Conservation (phyloP, 208 protist species). For the Leishmania guyanensis region DNA sequence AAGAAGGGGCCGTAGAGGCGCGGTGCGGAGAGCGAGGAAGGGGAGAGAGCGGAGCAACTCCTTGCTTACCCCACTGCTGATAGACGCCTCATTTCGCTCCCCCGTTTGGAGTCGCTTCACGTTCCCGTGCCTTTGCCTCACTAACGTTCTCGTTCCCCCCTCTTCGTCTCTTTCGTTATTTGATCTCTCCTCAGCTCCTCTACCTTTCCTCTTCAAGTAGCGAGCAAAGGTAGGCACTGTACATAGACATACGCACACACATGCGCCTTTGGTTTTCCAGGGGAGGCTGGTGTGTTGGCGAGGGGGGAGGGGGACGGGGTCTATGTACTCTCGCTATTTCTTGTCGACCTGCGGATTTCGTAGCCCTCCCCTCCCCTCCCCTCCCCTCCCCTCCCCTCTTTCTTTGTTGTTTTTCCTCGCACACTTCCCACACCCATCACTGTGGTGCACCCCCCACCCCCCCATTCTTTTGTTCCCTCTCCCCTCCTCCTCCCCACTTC, state of each 20-base stretch:
- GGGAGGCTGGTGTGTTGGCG: background rate
- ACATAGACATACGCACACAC: background rate
- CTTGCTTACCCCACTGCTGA: background rate
- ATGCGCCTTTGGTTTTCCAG: background rate
- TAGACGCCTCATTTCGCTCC: background rate
- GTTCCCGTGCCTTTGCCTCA: background rate
- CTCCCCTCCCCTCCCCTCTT: background rate
- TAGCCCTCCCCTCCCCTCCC: background rate
- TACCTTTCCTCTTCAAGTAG: background rate
- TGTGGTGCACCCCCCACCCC: background rate
- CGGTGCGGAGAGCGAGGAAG: background rate
- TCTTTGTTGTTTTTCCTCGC: background rate
- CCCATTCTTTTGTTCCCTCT: background rate
- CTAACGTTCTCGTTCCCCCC: background rate
- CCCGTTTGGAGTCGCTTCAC: background rate
- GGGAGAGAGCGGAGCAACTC: background rate
- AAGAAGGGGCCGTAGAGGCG: background rate
- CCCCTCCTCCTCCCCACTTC: background rate
- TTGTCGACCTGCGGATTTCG: background rate
- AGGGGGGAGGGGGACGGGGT: background rate
- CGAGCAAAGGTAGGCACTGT: background rate
- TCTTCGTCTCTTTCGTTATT: background rate
- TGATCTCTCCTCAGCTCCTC: background rate
- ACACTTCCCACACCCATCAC: background rate
- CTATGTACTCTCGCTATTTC: background rate